phyloP scores from a whole-genome alignment of 208 protist genomes.

The Trypanosoma platydactyli region DNA sequence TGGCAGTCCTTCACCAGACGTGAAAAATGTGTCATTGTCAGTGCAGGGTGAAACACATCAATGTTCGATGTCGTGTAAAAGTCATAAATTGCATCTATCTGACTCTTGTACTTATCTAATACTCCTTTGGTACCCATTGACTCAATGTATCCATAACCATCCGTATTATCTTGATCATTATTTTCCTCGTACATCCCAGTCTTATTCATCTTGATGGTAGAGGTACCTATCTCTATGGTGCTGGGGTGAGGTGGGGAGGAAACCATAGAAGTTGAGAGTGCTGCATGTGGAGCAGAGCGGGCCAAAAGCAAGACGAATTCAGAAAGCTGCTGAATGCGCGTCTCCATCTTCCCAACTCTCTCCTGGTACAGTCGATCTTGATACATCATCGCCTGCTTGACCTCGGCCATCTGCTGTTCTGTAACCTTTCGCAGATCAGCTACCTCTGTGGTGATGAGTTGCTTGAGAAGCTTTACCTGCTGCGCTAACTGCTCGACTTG shows the following conservation, averaged over 20 bases:
- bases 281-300: conserved; percentile 16
- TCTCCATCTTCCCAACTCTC: conserved; percentile 30
- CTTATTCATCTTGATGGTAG: neutral
- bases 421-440: conserved; percentile 27
- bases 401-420: conserved; percentile 42
- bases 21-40: conserved; percentile 54
- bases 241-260: neutral
- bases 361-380: conserved; percentile 43
- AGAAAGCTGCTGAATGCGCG: conserved; percentile 32
- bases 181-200: conserved; percentile 11
- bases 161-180: conserved; percentile 13
- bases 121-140: conserved; percentile 17
- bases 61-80: conserved; percentile 46
- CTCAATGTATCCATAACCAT: conserved; percentile 16
- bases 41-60: conserved; percentile 42
- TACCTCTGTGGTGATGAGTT: conserved; percentile 39
- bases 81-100: conserved; percentile 46
- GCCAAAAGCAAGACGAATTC: conserved; percentile 38
- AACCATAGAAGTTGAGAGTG: neutral
- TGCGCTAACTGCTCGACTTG: conserved; percentile 31
- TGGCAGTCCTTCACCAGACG: conserved; percentile 47
- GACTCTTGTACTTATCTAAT: conserved; percentile 29
- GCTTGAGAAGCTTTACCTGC: conserved; percentile 37
- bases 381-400: conserved; percentile 44
- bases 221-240: neutral